These are phyloP conservation scores for Collybiopsis luxurians DNA, from an alignment of 768 basidiomycete genomes.

Conservation along the genomic window DNA sequence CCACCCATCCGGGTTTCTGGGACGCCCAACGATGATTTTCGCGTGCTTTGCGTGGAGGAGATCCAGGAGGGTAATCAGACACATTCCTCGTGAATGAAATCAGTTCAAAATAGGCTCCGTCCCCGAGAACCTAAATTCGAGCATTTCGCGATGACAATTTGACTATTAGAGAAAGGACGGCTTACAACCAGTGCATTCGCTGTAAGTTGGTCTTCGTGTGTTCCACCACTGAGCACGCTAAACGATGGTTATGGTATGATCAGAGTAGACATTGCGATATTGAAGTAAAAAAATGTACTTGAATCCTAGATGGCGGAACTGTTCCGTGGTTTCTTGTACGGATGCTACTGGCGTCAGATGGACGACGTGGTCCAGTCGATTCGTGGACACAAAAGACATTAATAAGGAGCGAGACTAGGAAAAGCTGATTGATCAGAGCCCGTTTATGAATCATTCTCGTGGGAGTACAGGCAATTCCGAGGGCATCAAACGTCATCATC, in stretches of 20 bases:
- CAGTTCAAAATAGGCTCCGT: slow-evolving; percentile 68
- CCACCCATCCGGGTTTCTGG: slow-evolving; percentile 61
- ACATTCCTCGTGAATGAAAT: slow-evolving; percentile 60
- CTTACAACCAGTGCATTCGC: slow-evolving; percentile 61
- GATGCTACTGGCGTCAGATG: slow-evolving; percentile 67
- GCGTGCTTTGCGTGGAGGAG: slow-evolving; percentile 41
- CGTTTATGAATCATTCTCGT: no score
- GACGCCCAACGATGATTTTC: slow-evolving; percentile 51
- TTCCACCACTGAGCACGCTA: slow-evolving; percentile 66
- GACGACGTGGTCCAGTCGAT: slow-evolving; percentile 61
- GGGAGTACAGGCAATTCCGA: no score
- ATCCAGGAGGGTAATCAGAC: slow-evolving; percentile 49
- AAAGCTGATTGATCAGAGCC: no score
- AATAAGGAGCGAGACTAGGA: no score
- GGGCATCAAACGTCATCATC: no score
- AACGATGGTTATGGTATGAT: slow-evolving; percentile 35
- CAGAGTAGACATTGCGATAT: slow-evolving; percentile 66
- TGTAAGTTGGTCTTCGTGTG: slow-evolving; percentile 60
- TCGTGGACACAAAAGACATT: not conserved
- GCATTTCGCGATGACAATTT: not conserved
- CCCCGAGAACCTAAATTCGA: slow-evolving; percentile 42
- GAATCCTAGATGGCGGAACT: no score
- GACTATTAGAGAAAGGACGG: not conserved
- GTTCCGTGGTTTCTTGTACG: no score
- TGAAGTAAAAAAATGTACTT: not conserved